Percentiles rank a stretch among this genome's conserved stretches.
Evolutionary conservation across 352 stramenopile species (phyloP).

Genomic region (Pythium rhizo-oryzae): DNA sequence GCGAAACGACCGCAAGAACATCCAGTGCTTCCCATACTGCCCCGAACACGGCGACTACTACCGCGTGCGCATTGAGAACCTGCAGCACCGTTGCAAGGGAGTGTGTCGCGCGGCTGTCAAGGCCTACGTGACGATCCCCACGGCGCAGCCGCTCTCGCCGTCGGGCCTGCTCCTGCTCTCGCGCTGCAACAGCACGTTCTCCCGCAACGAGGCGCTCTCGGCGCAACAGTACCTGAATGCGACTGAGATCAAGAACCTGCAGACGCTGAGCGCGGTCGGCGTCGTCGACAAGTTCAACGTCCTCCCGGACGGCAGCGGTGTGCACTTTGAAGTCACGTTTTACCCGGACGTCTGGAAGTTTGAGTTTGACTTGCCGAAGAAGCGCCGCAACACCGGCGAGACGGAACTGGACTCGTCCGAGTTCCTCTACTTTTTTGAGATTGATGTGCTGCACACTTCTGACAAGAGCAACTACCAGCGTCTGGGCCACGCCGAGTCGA

Average conservation of each 20-base stretch:
- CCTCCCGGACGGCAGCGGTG: conserved; percentile 38
- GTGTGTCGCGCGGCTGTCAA: conserved; percentile 84
- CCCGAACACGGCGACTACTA: conserved; percentile 91
- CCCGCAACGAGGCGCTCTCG: conserved; percentile 56
- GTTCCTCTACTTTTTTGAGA: conserved; percentile 89
- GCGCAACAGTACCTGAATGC: conserved; percentile 51
- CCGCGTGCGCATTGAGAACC: conserved; percentile 83
- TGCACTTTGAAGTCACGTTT: conserved; percentile 85
- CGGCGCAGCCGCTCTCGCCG: conserved; percentile 36
- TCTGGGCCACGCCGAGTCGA: conserved; percentile 69
- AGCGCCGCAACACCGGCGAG: conserved; percentile 57
- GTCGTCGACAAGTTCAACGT: conserved; percentile 58
- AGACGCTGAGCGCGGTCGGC: conserved; percentile 68
- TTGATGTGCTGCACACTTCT: conserved; percentile 76
- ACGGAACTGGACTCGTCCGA: conserved; percentile 53
- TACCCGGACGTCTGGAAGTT: conserved; percentile 91
- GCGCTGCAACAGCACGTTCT: conserved; percentile 87
- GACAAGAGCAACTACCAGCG: conserved; percentile 66
- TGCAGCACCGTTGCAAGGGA: conserved; percentile 83
- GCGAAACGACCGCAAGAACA: conserved; percentile 92
- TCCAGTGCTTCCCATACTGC: conserved; percentile 92
- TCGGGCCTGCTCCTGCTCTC: conserved; percentile 62
- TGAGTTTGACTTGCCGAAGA: conserved; percentile 88
- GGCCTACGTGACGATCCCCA: conserved; percentile 63
- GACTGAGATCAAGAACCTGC: conserved; percentile 70